Percentiles rank a stretch among this genome's conserved stretches.
Conservation (phyloP, 495 filamentous ascomycete genomes). For the Glutinoglossum americanum region DNA sequence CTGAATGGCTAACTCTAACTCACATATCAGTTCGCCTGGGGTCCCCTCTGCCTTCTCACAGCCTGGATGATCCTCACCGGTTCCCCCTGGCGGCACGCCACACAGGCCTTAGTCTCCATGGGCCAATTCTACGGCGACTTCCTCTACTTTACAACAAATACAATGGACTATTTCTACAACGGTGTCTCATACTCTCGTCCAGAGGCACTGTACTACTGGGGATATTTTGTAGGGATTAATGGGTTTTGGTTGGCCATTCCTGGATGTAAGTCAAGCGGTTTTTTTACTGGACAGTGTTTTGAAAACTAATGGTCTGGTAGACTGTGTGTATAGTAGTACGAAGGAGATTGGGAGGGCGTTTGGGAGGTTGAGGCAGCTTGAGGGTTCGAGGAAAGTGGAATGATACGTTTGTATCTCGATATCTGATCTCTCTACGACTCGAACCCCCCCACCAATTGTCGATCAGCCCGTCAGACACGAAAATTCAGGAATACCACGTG, state of each 20-base stretch:
- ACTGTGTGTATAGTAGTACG: no score
- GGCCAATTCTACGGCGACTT: neutral
- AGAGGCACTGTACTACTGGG: neutral
- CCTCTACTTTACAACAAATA: neutral
- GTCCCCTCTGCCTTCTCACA: neutral
- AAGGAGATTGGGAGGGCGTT: no score
- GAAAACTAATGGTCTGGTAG: neutral
- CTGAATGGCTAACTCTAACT: no score
- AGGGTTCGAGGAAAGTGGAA: no score
- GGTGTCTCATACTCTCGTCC: neutral
- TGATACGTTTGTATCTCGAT: no score
- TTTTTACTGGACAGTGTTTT: neutral
- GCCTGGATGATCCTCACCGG: neutral
- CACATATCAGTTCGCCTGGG: neutral
- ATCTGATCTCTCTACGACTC: no score
- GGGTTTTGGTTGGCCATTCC: neutral
- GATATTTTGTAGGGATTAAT: neutral
- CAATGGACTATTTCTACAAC: neutral
- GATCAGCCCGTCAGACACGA: no score
- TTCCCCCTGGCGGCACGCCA: no score
- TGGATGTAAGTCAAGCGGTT: neutral
- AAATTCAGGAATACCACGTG: no score
- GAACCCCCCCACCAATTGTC: no score
- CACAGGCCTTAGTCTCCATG: neutral
- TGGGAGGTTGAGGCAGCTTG: no score